These are phyloP conservation scores for Botrytis cinerea DNA, from an alignment of 2,329 filamentous ascomycete genomes.

Conservation along the genomic window DNA sequence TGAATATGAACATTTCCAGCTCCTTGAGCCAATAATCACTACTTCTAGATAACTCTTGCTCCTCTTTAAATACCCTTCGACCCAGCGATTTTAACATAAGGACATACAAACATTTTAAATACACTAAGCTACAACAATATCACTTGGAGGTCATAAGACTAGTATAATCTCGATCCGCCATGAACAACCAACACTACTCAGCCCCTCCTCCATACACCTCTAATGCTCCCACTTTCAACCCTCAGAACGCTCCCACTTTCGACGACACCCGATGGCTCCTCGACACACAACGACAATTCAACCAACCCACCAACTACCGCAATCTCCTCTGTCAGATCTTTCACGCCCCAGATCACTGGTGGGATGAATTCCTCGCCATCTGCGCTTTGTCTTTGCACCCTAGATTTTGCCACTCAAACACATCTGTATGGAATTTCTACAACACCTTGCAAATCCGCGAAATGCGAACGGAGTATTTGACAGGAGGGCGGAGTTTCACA, in stretches of 20 bases:
- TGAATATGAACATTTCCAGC: not conserved
- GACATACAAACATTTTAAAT: not conserved
- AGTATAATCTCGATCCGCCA: not conserved
- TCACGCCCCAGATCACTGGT: not conserved
- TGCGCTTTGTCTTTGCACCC: not conserved
- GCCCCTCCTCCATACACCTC: not conserved
- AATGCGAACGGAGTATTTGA: not conserved
- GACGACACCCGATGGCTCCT: not conserved
- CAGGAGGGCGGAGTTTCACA: not conserved
- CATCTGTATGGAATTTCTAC: slow-evolving; percentile 4
- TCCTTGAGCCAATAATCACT: not conserved
- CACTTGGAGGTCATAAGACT: not conserved
- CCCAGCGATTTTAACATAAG: not conserved
- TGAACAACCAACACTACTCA: not conserved
- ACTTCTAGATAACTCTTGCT: not conserved
- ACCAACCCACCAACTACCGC: not conserved
- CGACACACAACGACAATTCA: not conserved
- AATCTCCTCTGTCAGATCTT: not conserved
- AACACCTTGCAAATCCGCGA: not conserved
- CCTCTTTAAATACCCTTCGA: not conserved
- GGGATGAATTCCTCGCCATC: not conserved
- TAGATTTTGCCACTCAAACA: not conserved
- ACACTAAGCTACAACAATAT: not conserved
- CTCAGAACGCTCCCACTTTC: not conserved
- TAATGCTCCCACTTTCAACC: not conserved